phyloP scores from a whole-genome alignment of 2,329 filamentous ascomycete genomes.

The Intubia oerlemansii region DNA sequence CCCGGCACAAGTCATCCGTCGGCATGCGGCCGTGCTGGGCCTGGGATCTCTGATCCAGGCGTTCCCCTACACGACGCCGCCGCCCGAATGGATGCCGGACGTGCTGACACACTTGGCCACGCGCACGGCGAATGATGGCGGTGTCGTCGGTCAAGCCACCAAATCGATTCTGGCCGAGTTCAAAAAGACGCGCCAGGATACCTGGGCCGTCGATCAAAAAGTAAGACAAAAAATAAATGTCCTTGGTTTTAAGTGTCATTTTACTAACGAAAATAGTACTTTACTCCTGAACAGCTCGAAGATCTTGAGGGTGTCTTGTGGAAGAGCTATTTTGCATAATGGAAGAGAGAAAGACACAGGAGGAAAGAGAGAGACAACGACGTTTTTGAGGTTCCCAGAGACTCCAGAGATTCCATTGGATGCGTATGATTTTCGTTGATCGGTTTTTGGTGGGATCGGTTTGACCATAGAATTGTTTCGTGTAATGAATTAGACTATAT shows the following conservation, averaged over 20 bases:
- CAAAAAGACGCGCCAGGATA: conserved; percentile 98
- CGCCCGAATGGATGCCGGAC: conserved; percentile 84
- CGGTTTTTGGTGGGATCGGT: no score
- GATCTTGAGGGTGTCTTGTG: conserved; percentile 90
- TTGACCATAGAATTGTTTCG: no score
- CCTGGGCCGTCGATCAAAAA: conserved; percentile 95
- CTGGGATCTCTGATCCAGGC: conserved; percentile 82
- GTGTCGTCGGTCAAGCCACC: conserved; percentile 85
- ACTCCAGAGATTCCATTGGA: no score
- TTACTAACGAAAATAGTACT: conserved; percentile 29
- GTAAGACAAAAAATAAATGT: conserved; percentile 29
- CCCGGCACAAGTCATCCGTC: conserved; percentile 58
- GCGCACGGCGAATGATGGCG: conserved; percentile 69
- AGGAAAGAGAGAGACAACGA: no score
- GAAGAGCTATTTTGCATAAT: conserved; percentile 95
- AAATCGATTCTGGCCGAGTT: conserved; percentile 91
- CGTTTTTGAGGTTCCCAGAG: no score
- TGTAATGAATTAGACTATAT: no score
- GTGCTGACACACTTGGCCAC: conserved; percentile 69
- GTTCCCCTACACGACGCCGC: conserved; percentile 88
- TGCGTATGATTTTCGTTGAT: no score
- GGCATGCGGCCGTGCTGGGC: conserved; percentile 82
- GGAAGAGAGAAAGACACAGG: no score
- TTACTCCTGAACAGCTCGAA: conserved; percentile 80
- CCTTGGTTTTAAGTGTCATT: not conserved